Conservation (phyloP, 768 basidiomycete genomes). For the Neoboletus subvelutipes region DNA sequence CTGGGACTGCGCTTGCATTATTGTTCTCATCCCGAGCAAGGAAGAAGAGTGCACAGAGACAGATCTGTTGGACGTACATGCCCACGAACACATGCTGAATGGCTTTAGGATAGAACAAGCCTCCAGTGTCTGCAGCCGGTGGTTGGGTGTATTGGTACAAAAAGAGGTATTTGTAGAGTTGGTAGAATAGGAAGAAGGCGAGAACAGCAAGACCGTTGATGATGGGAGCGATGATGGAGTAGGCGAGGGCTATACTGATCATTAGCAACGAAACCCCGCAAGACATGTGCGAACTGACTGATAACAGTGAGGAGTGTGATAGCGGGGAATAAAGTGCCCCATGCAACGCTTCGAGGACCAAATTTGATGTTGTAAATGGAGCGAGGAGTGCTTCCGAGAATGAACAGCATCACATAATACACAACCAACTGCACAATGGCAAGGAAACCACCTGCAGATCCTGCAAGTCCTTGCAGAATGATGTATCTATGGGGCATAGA, state of each 20-base stretch:
- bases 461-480: conserved; percentile 77
- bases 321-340: conserved; percentile 76
- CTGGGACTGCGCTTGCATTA: conserved; percentile 57
- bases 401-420: conserved; percentile 88
- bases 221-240: conserved; percentile 88
- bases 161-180: conserved; percentile 86
- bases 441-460: conserved; percentile 77
- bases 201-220: conserved; percentile 86
- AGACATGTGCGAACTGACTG: conserved; percentile 43
- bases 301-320: conserved; percentile 83
- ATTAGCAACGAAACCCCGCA: neutral
- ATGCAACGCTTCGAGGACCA: conserved; percentile 55
- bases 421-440: conserved; percentile 71
- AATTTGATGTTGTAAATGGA: conserved; percentile 85
- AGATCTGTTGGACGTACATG: conserved; percentile 86
- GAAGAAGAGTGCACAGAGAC: conserved; percentile 89
- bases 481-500: conserved; percentile 52
- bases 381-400: conserved; percentile 88
- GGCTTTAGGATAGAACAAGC: conserved; percentile 93
- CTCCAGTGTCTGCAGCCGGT: conserved; percentile 75
- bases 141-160: conserved; percentile 77
- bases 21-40: conserved; percentile 58
- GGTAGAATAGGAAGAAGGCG: conserved; percentile 83
- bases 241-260: conserved; percentile 57
- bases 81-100: conserved; percentile 93